Evolutionary conservation across 2,329 filamentous ascomycete species (phyloP), one percentile per base, ranked within the genome.

Genomic region (Pseudocercospora ulei): DNA sequence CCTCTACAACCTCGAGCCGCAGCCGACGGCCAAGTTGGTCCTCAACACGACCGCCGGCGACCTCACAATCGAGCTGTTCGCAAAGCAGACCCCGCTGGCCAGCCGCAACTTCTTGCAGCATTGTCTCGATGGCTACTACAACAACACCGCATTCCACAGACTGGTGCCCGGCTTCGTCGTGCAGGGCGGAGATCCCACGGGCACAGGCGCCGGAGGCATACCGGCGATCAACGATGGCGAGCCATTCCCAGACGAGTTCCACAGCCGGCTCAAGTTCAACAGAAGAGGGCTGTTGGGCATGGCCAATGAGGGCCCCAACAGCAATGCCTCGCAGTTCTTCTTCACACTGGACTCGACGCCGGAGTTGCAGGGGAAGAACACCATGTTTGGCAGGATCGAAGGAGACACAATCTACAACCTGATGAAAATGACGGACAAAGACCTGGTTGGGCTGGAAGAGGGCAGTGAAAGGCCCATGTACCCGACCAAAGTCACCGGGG

Each of bases 301-400:
- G 86, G 90, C 90, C 17, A 96, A 96, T 62, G 80, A 82, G 45
- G 80, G 86, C 29, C 72, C 73, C 18, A 71, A 87, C 55, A 82
- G 82, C 38, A 96, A 96, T 65, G 83, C 85, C 20, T 94, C 85
- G 61, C 90, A 98, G 62, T 96, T 96, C 69, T 98, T 98, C 67
- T 79, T 98, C 46, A 96, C 90, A 0, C 65, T 98, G 37, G 86
- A 77, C 47, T 69, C 70, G 38, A 86, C 87, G 14, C 78, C 85
- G 16, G 86, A 96, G 66, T 62, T 98, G 55, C 84, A 81, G 51
- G 82, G 80, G 35, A 84, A 83, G 64, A 95, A 95, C 61, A 96
- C 90, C 0, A 66, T 96, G 60, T 96, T 98, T 66, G 90, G 90
- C 11, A 72, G 90, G 40, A 74, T 98, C 28, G 85, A 82, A 22